Evolutionary conservation across 2,329 filamentous ascomycete species (phyloP), one percentile per base, ranked within the genome.

Genomic region (Massarina eburnea): DNA sequence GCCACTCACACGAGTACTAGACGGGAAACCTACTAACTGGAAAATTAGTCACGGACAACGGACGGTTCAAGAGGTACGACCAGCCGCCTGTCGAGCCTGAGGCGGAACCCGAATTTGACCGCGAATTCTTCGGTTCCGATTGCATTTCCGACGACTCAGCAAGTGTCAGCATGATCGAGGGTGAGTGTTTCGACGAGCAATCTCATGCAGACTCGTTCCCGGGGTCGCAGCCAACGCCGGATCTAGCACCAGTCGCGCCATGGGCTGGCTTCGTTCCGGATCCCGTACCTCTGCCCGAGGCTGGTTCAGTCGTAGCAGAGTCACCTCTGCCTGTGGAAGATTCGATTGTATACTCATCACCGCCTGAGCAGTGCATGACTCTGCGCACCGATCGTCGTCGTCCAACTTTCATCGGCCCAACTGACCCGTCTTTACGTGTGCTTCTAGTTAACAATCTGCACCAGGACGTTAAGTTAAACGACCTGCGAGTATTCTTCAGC

Each of bases 401-500:
- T 26, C 24, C 24, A 12, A n/a, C n/a, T n/a, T 12, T 26, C 27
- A 14, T 14, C 27, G 27, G 27, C 12, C 12, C 27, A 4, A 14
- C 12, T 14, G 27, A 48, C 12, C 40, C 36, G 7, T 17, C 21
- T 27, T 18, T 30, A 6, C 40, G 45, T 8, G 45, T 48, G 4
- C 45, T 48, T 12, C 17, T 40, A 3, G 41, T 48, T 17, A 36
- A 17, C 45, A 48, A 48, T 12, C 14, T 48, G 5, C 45, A 48
- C 26, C 35, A 10, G 8, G 24, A 48, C 17, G 41, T 36, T 17
- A 32, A 43, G 8, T 3, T 21, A 10, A 37, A 18, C 18, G 40
- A 41, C 2, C 5, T 48, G 0, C 32, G 34, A 8, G 36, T 43
- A 14, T 48, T 48, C 35, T 44, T 48, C 24, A 26, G 20, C 10